These are phyloP conservation scores for Hydrangea macrophylla DNA, from an alignment of 148 eudicot genomes.

Conservation along the genomic window DNA sequence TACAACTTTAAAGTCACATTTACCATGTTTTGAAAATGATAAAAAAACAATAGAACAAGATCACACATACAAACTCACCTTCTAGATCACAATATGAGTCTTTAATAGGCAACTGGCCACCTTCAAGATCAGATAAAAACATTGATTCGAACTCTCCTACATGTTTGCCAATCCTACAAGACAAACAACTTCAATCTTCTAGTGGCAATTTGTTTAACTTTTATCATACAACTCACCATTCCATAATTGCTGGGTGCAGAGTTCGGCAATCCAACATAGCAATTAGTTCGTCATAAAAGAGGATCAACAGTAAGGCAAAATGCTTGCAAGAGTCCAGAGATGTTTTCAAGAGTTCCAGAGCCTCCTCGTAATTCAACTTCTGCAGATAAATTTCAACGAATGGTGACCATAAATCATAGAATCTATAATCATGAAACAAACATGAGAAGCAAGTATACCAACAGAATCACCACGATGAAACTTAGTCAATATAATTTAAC, in stretches of 20 bases:
- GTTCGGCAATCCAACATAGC: conserved; percentile 27
- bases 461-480: background rate
- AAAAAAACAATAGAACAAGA: background rate
- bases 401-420: conserved; percentile 9
- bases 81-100: conserved; percentile 39
- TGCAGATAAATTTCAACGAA: conserved; percentile 18
- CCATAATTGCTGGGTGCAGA: conserved; percentile 48
- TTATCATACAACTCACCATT: conserved; percentile 40
- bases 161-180: conserved; percentile 48
- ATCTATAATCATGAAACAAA: background rate
- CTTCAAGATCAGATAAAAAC: conserved; percentile 46
- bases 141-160: conserved; percentile 55
- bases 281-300: conserved; percentile 57
- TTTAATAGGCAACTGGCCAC: conserved; percentile 30
- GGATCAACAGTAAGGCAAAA: conserved; percentile 40
- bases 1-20: conserved; percentile 3
- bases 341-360: conserved; percentile 48
- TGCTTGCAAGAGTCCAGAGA: conserved; percentile 58
- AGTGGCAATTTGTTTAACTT: background rate
- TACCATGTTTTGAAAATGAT: background rate
- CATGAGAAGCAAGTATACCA: background rate
- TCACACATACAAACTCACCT: conserved; percentile 33
- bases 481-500: background rate
- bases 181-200: conserved; percentile 9
- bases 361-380: conserved; percentile 51